Evolutionary conservation across 2,329 filamentous ascomycete genomes (phyloP).

Genomic region (Colletotrichum costaricense): DNA sequence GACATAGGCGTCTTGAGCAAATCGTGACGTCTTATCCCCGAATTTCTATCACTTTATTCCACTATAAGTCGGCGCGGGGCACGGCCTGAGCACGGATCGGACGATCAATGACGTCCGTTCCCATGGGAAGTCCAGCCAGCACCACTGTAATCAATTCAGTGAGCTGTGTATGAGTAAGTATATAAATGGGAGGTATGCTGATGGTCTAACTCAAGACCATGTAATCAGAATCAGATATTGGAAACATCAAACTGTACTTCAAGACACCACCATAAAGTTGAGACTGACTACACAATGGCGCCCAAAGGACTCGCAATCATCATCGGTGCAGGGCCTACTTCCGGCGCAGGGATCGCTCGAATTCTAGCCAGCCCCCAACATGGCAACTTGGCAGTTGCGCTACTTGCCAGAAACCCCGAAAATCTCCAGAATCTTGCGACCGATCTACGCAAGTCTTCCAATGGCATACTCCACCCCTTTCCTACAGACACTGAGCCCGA

Average conservation of each 20-base stretch:
- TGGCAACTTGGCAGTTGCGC: conserved; percentile 66
- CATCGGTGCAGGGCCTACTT: conserved; percentile 60
- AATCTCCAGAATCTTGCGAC: conserved; percentile 54
- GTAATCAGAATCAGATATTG: too few relatives aligned
- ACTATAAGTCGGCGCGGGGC: conserved; percentile 2
- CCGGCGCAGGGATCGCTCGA: conserved; percentile 67
- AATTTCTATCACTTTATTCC: background rate
- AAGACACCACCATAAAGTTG: background rate
- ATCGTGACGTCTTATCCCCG: conserved; percentile 13
- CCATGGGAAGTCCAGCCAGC: too few relatives aligned
- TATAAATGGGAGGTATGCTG: background rate
- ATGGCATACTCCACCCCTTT: conserved; percentile 62
- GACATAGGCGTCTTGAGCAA: background rate
- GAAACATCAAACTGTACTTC: background rate
- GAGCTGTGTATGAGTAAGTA: background rate
- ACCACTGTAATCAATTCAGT: background rate
- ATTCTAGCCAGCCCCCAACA: conserved; percentile 61
- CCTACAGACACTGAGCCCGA: conserved; percentile 60
- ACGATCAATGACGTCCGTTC: conserved; percentile 27
- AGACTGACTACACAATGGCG: conserved; percentile 47
- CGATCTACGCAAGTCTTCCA: conserved; percentile 52
- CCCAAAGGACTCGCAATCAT: conserved; percentile 62
- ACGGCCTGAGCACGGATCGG: background rate
- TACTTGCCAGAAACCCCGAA: conserved; percentile 61
- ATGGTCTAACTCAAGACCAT: too few relatives aligned